phyloP scores from a whole-genome alignment of 257 asterid genomes.

The Handroanthus guayacan region DNA sequence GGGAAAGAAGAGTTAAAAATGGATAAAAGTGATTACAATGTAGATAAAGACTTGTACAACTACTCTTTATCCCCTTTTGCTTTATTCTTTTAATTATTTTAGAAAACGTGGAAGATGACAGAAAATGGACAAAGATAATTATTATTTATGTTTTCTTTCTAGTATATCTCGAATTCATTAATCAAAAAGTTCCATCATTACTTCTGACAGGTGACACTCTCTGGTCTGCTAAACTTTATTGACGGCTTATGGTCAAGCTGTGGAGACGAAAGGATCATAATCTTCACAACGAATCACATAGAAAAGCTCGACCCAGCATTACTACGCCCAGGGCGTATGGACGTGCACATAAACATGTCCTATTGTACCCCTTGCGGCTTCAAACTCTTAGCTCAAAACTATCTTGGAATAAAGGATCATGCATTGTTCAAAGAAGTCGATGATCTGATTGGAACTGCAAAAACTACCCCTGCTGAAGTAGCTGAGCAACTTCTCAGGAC shows the following conservation, averaged over 20 bases:
- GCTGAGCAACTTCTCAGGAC: constrained; percentile 74
- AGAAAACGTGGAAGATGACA: background rate
- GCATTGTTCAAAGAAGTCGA: constrained; percentile 53
- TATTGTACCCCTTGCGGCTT: constrained; percentile 68
- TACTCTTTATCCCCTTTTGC: background rate
- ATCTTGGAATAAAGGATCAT: constrained; percentile 55
- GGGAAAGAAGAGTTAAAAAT: background rate
- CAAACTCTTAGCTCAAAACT: constrained; percentile 59
- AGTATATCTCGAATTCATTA: background rate
- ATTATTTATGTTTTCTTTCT: too few relatives aligned
- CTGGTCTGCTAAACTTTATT: constrained; percentile 67
- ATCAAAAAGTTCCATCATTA: background rate
- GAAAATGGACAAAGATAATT: background rate
- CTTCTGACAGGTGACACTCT: constrained; percentile 57
- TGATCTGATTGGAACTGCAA: constrained; percentile 42
- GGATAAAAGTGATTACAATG: background rate
- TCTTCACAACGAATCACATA: constrained; percentile 70
- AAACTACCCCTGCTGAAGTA: constrained; percentile 72
- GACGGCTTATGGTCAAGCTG: constrained; percentile 85
- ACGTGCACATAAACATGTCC: constrained; percentile 73
- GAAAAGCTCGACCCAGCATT: constrained; percentile 75
- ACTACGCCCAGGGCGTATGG: constrained; percentile 79
- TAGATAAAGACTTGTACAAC: background rate
- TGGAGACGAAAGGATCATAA: constrained; percentile 71
- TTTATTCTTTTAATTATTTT: too few relatives aligned